Conservation (phyloP, 2,329 filamentous ascomycete genomes). For the Alternaria sp. region DNA sequence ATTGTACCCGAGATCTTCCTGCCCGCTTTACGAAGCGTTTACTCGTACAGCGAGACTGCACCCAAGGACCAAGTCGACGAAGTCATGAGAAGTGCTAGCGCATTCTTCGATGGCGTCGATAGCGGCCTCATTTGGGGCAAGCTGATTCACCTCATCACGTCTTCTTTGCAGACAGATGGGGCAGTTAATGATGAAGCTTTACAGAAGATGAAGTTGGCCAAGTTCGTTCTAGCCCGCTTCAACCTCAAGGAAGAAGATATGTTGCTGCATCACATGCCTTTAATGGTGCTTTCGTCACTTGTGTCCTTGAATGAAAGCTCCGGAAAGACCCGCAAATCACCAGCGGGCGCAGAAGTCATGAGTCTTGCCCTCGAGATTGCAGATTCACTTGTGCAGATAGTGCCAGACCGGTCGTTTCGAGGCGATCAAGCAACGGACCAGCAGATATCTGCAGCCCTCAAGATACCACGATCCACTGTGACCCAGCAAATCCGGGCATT, state of each 20-base stretch:
- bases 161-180: slow-evolving; percentile 61
- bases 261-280: slow-evolving; percentile 83
- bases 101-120: slow-evolving; percentile 98
- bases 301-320: slow-evolving; percentile 55
- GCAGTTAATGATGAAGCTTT: slow-evolving; percentile 57
- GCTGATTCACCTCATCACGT: slow-evolving; percentile 71
- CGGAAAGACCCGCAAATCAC: slow-evolving; percentile 7
- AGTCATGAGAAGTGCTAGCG: slow-evolving; percentile 89
- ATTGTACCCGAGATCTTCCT: slow-evolving; percentile 90
- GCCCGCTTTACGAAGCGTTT: slow-evolving; percentile 82
- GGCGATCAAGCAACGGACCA: slow-evolving; percentile 16
- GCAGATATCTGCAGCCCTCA: slow-evolving; percentile 13
- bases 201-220: slow-evolving; percentile 75
- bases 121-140: slow-evolving; percentile 92
- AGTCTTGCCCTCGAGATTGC: slow-evolving; percentile 47
- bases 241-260: slow-evolving; percentile 97
- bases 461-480: slow-evolving; percentile 17
- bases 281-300: slow-evolving; percentile 73
- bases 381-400: slow-evolving; percentile 49
- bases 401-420: slow-evolving; percentile 48
- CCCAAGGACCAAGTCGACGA: slow-evolving; percentile 80
- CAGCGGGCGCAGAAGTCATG: slow-evolving; percentile 27
- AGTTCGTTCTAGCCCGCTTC: slow-evolving; percentile 86
- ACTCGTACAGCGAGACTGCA: slow-evolving; percentile 73
- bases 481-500: slow-evolving; percentile 40